Evolutionary conservation across 2,329 filamentous ascomycete genomes (phyloP), one percentile per base, ranked within the genome.

Genomic region (Incumbomyces delicatus): DNA sequence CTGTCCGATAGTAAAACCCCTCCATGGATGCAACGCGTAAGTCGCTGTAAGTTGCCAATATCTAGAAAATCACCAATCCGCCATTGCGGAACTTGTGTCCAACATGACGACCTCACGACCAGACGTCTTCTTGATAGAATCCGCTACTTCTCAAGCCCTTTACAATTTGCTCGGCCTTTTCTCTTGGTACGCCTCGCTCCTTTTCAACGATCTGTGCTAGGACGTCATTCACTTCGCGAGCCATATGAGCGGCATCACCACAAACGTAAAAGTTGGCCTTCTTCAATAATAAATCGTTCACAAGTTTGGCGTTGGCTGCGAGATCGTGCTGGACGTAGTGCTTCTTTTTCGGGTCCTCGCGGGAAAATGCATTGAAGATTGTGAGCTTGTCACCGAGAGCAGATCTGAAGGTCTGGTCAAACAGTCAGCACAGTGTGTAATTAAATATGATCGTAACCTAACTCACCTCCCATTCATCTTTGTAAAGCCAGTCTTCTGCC

Each of bases 181-280:
- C 74, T 60, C 90, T 83, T 1, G 87, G 75, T 49, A 96, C 76
- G 42, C 84, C 84, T 45, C 92, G 79, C 65, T 94, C 78, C 63
- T 89, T 80, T 20, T 88, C 75, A 57, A 98, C 82, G 61, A 96
- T 94, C 63, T 94, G 82, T 20, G 76, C 83, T 36, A 98, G 74
- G n/a, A 87, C 80, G 18, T 82, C 74, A 64, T 94, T 95, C 60
- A 95, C 88, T 64, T 94, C 89, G 48, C 89, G 82, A 39, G 89
- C 89, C 89, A 95, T 95, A 71, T 95, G 89, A 47, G 92, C 86
- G 1, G 94, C 94, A 63, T 98, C 92, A 69, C 92, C 92, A 60
- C 94, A 98, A 49, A 98, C 90, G 65, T 98, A 98, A 66, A 98
- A 89, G 69, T 92, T 95, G 4, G 87, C 92, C 61, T 82, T 82